These are phyloP conservation scores for Candida glaebosa DNA, from an alignment of 805 yeast species.

Conservation along the genomic window DNA sequence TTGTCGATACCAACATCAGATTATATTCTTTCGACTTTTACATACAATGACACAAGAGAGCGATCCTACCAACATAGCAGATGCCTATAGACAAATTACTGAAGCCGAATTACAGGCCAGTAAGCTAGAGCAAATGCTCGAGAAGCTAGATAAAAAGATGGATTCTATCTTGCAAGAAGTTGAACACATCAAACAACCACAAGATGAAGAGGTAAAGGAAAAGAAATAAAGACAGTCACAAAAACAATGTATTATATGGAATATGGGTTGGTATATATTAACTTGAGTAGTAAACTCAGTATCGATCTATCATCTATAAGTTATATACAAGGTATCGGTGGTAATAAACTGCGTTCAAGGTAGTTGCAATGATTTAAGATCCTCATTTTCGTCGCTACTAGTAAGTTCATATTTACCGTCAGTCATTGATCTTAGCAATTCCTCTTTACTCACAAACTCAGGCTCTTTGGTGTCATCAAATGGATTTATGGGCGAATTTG, in stretches of 20 bases:
- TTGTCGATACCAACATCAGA: too few relatives aligned
- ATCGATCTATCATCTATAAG: not conserved
- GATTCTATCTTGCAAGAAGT: conserved; percentile 53
- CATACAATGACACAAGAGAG: conserved; percentile 2
- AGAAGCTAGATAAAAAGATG: conserved; percentile 60
- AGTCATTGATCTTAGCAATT: conserved; percentile 7
- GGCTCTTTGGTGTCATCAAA: conserved; percentile 52
- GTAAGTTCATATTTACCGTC: not conserved
- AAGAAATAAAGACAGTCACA: not conserved
- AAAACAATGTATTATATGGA: too few relatives aligned
- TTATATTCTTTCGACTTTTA: too few relatives aligned
- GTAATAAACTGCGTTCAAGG: not conserved
- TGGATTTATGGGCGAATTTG: conserved; percentile 69
- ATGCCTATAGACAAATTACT: conserved; percentile 55
- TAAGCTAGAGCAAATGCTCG: conserved; percentile 61
- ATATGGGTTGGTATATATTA: not conserved
- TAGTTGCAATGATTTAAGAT: not conserved
- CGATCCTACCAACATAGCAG: conserved; percentile 39
- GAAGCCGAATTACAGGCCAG: conserved; percentile 69
- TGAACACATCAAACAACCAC: conserved; percentile 20
- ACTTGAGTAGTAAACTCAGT: too few relatives aligned
- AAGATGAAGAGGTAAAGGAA: not conserved
- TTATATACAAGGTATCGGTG: not conserved
- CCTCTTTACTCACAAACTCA: conserved; percentile 42
- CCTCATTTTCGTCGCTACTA: not conserved